Evolutionary conservation across 768 basidiomycete genomes (phyloP).

Genomic region (Russula brevipes): DNA sequence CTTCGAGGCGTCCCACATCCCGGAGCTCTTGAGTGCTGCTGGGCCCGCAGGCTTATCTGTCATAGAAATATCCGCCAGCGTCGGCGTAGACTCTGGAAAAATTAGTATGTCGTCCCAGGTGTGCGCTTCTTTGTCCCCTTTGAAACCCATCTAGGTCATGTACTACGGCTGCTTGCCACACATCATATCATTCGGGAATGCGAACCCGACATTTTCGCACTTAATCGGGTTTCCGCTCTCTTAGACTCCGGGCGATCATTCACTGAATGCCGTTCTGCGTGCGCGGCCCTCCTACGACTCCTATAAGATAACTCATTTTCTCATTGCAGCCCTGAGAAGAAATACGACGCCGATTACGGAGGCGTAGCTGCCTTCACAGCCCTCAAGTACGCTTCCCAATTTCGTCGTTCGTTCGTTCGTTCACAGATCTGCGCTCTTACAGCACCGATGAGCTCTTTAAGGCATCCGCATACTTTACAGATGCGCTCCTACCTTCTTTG

Average conservation of each 20-base stretch:
- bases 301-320: not conserved
- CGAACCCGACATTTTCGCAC: slow-evolving; percentile 64
- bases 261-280: slow-evolving; percentile 47
- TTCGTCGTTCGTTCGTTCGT: not conserved
- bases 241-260: slow-evolving; percentile 63
- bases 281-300: slow-evolving; percentile 12
- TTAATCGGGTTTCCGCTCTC: slow-evolving; percentile 63
- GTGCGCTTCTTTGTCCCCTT: not conserved
- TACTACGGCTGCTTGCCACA: slow-evolving; percentile 69
- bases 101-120: slow-evolving; percentile 40
- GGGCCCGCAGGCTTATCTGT: slow-evolving; percentile 51
- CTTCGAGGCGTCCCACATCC: slow-evolving; percentile 63
- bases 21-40: slow-evolving; percentile 64
- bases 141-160: slow-evolving; percentile 47
- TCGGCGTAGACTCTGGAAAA: slow-evolving; percentile 43
- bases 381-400: slow-evolving; percentile 45
- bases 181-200: slow-evolving; percentile 71
- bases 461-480: slow-evolving; percentile 68
- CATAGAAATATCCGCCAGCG: slow-evolving; percentile 34
- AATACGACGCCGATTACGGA: slow-evolving; percentile 55
- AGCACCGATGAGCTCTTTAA: slow-evolving; percentile 78
- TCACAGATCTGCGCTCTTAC: not conserved
- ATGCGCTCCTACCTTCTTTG: slow-evolving; percentile 33
- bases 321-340: slow-evolving; percentile 47
- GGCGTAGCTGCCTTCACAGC: slow-evolving; percentile 69